These are phyloP conservation scores for Diaporthe ilicicola DNA, from an alignment of 2,329 filamentous ascomycete species.

Conservation along the genomic window DNA sequence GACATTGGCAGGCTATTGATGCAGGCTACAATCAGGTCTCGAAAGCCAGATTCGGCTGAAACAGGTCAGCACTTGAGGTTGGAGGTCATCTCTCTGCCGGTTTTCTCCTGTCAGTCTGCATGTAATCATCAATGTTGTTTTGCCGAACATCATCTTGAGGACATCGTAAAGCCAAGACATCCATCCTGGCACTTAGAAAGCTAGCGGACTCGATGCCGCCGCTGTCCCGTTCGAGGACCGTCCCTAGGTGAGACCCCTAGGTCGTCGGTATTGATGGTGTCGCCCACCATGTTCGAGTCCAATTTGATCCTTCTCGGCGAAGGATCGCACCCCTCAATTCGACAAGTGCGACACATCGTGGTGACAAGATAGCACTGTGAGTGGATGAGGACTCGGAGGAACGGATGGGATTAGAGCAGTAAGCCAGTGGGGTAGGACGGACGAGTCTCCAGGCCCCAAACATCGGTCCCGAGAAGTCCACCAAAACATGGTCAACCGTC, in stretches of 20 bases:
- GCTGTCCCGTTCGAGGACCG: constrained; percentile 1
- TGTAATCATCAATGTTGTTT: not conserved
- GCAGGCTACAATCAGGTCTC: not conserved
- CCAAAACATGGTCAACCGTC: not conserved
- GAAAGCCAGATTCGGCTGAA: not conserved
- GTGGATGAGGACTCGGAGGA: constrained; percentile 4
- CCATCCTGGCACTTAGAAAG: not conserved
- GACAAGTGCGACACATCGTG: not conserved
- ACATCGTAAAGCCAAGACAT: not conserved
- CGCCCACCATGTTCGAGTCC: constrained; percentile 5
- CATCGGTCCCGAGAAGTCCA: constrained; percentile 1
- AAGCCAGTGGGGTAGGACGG: constrained; percentile 15
- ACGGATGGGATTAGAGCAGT: not conserved
- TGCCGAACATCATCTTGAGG: not conserved
- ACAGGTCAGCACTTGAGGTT: not conserved
- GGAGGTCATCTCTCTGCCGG: not conserved
- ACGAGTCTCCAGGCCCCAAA: not conserved
- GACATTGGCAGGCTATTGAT: not conserved
- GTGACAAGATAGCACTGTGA: not conserved
- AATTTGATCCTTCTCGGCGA: constrained; percentile 8
- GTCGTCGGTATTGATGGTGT: not conserved
- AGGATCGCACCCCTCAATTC: constrained; percentile 17
- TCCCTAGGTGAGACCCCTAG: not conserved
- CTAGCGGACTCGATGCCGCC: not conserved
- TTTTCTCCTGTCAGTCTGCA: constrained; percentile 1